Evolutionary conservation across 2,329 filamentous ascomycete species (phyloP).

Genomic region (Verticillium klebahnii): DNA sequence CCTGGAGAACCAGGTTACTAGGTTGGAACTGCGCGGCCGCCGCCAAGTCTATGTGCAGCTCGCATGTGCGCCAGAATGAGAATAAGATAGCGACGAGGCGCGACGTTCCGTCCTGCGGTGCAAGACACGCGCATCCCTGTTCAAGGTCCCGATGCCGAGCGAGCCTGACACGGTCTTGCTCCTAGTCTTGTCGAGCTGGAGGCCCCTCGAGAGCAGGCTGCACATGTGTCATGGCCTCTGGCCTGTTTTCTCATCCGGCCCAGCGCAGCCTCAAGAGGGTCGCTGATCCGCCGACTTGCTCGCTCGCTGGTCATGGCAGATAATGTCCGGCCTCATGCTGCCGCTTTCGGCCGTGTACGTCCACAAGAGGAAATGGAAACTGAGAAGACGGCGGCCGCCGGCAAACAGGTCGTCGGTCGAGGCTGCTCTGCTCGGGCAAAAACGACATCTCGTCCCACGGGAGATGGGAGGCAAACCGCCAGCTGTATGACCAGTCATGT

Average conservation of each 20-base stretch:
- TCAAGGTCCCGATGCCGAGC: no score
- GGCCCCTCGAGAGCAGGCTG: no score
- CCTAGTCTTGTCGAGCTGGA: no score
- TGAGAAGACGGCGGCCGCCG: neutral
- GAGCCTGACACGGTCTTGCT: no score
- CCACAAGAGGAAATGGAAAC: neutral
- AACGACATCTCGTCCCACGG: neutral
- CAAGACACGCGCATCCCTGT: no score
- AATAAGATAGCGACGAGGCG: no score
- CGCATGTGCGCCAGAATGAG: no score
- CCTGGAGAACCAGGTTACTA: neutral
- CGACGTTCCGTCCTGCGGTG: no score
- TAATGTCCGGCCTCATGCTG: neutral
- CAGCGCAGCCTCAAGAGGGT: no score
- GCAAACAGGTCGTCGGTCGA: neutral
- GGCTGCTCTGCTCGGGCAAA: neutral
- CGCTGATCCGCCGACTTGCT: no score
- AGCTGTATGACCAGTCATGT: neutral
- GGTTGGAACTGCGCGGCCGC: neutral
- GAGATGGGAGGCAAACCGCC: neutral
- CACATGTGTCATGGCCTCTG: no score
- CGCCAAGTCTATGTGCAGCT: neutral
- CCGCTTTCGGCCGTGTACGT: neutral
- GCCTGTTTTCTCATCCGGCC: no score
- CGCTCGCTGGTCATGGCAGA: neutral